phyloP scores from a whole-genome alignment of 345 rosid genomes.

The Eucalyptus sp. region DNA sequence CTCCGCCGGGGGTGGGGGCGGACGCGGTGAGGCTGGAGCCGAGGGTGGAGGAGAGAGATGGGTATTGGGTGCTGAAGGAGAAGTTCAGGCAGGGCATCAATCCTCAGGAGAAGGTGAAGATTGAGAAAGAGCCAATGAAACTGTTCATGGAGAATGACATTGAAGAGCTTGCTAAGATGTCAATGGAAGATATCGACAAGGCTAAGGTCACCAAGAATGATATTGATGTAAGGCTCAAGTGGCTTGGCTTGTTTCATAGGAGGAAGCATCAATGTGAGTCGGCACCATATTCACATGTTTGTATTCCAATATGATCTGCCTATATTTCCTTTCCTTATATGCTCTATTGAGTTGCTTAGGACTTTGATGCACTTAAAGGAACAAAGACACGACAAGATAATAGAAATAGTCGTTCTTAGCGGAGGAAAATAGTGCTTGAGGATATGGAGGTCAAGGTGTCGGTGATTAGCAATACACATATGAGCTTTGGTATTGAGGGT shows the following conservation, averaged over 20 bases:
- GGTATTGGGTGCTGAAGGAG: conserved; percentile 76
- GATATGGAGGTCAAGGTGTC: neutral
- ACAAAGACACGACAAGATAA: neutral
- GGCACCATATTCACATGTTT: neutral
- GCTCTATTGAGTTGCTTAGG: neutral
- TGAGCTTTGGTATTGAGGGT: neutral
- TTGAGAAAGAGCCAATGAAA: conserved; percentile 81
- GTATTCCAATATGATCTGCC: too few species aligned
- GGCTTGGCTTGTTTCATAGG: conserved; percentile 96
- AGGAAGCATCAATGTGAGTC: conserved; percentile 79
- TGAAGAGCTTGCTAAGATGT: conserved; percentile 55
- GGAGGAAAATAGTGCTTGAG: neutral
- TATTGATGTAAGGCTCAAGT: conserved; percentile 84
- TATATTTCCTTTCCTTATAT: neutral
- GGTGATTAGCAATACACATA: neutral
- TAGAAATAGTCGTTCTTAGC: neutral
- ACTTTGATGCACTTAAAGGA: neutral
- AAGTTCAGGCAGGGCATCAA: conserved; percentile 75
- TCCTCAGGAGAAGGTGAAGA: conserved; percentile 83
- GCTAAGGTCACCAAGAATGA: conserved; percentile 57
- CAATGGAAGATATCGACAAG: conserved; percentile 69
- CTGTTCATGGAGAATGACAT: conserved; percentile 70
- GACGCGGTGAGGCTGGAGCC: conserved; percentile 70
- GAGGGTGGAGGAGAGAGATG: conserved; percentile 66
- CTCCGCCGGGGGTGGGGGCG: conserved; percentile 11